Evolutionary conservation across 1,139 yeast genomes (phyloP).

Genomic region (Blastobotrys serpentis): DNA sequence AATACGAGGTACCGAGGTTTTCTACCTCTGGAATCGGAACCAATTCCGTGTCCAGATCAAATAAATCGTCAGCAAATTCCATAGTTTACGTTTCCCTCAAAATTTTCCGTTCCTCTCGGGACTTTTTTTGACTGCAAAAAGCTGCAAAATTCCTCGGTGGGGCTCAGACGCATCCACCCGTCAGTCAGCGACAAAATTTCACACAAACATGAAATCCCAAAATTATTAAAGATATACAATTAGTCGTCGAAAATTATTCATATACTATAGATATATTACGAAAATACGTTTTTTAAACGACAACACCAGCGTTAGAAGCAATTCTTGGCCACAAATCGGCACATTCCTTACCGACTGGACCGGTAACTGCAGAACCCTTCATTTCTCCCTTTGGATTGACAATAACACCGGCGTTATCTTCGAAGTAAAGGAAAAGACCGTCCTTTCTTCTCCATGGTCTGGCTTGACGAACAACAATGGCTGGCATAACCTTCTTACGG

Average conservation of each 20-base stretch:
- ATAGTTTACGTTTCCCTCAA: too few species aligned
- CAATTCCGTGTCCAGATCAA: constrained; percentile 25
- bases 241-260: constrained; percentile 9
- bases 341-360: constrained; percentile 99
- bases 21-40: constrained; percentile 39
- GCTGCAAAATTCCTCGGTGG: neutral
- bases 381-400: constrained; percentile 99
- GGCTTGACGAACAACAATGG: constrained; percentile 98
- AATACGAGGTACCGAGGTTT: constrained; percentile 43
- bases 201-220: too few species aligned
- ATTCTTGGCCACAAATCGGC: constrained; percentile 99
- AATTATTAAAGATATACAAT: neutral
- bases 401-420: constrained; percentile 99
- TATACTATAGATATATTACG: constrained; percentile 13
- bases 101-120: constrained; percentile 2
- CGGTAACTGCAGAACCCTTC: constrained; percentile 99
- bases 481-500: constrained; percentile 99
- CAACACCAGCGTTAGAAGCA: constrained; percentile 99
- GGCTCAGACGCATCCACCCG: too few species aligned
- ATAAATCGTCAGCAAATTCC: constrained; percentile 2
- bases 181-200: too few species aligned
- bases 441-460: constrained; percentile 99
- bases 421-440: constrained; percentile 99
- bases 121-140: too few species aligned
- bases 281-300: constrained; percentile 68